Evolutionary conservation across 208 protist species (phyloP), one percentile per base, ranked within the genome.

Genomic region (Wallacemonas rigidus): DNA sequence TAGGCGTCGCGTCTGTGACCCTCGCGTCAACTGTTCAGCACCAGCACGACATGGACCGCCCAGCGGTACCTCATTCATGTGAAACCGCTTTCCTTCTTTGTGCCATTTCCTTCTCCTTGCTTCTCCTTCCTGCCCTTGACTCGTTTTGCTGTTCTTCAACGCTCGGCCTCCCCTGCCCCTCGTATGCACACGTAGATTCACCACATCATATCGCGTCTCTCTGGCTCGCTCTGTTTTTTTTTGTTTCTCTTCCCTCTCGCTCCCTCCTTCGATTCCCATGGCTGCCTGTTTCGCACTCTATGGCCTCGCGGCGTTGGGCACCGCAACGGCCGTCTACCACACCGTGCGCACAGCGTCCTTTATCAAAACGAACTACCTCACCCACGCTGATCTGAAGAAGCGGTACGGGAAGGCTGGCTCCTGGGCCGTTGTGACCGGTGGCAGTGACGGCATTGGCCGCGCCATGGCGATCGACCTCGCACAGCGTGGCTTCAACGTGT

Each of bases 391-490:
- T 48, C 48, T 82, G 6, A 79, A 75, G 68, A 76, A 81, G 36
- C 81, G 77, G 40, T 79, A 85, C 67, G 69, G 57, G 8, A 82
- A 73, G 60, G 79, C 77, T 15, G 84, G 81, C 36, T 72, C 76
- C 41, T 89, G 83, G 77, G 84, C 80, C 15, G 86, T 97, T 47
- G 86, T 97, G 6, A 97, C 93, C 50, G 93, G 93, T 41, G 90
- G 89, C 9, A 90, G 88, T n/a, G 91, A 95, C 71, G 92, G 94
- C 51, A 97, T 98, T 67, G 94, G 94, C 38, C 77, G 72, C 54
- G 92, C 84, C 2, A 88, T 92, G 77, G 64, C 85, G 15, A n/a
- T 92, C 8, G 85, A 94, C 48, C 81, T 98, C 14, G 89, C 89
- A 4, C 78, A 72, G 61, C 81, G 78, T 47, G 88, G 88, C 17